Evolutionary conservation across 106 monocot genomes (phyloP).

Genomic region (Vanilla planifolia): DNA sequence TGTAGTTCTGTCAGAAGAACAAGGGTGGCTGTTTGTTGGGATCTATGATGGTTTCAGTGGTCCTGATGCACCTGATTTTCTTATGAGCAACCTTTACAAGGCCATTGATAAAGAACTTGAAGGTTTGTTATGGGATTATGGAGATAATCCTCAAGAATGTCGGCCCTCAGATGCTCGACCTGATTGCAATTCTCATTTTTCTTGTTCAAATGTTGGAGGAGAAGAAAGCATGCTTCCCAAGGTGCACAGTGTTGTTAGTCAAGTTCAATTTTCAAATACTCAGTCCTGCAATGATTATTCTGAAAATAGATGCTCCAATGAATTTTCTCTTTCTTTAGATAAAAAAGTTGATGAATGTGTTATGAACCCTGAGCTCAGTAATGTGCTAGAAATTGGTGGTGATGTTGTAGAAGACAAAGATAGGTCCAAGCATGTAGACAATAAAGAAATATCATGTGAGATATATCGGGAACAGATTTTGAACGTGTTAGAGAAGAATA

Average conservation of each 20-base stretch:
- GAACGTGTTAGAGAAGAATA: conserved; percentile 2
- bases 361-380: neutral
- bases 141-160: conserved; percentile 29
- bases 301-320: conserved; percentile 8
- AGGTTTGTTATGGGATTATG: conserved; percentile 93
- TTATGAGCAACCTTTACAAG: conserved; percentile 87
- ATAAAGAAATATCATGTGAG: conserved; percentile 4
- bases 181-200: conserved; percentile 11
- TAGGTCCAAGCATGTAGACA: conserved; percentile 2
- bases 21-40: conserved; percentile 96
- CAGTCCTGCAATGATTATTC: conserved; percentile 11
- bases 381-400: conserved; percentile 8
- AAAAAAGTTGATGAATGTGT: neutral
- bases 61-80: conserved; percentile 94
- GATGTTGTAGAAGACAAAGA: conserved; percentile 25
- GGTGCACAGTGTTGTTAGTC: conserved; percentile 11
- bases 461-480: neutral
- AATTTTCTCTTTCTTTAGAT: conserved; percentile 1
- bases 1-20: conserved; percentile 96
- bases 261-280: conserved; percentile 12
- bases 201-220: conserved; percentile 10
- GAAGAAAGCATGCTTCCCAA: conserved; percentile 6
- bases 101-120: conserved; percentile 92
- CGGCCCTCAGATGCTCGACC: conserved; percentile 10
- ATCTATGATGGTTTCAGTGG: conserved; percentile 99